Base-by-base conservation (phyloP, 805 yeast species). In the Wickerhamiella shivajii region DNA sequence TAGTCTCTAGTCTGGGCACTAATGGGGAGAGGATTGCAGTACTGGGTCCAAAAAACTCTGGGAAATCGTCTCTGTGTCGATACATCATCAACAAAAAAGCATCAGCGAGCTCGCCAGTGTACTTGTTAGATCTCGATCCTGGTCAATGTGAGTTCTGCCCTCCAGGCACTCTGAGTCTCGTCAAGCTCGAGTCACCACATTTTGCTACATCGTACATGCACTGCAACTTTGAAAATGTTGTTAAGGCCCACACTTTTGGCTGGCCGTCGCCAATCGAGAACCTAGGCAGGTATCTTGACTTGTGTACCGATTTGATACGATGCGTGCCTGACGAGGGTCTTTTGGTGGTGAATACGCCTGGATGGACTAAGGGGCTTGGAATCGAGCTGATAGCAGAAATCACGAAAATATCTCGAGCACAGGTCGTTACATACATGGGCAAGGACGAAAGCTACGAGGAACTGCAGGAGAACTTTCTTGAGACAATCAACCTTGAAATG, bases 281-380 rank as follows among this genome's bases (percentile, higher is more conserved):
- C 19, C 93, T 94, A 0, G 43, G 48, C 1, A 52, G 64, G 25
- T 84, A 79, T 46, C 40, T 69, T 4, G 37, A 46, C 0, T 53
- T 66, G 12, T 55, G 71, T 3, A 47, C 52, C 22, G 49, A 60
- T 3, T 52, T 80, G 13, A 49, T 67, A 6, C 43, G 47, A 2
- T 48, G 49, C 10, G 67, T 55, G 16, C 16, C 22, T 5, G 16
- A 8, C 2, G 44, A 33, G 6, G 31, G 38, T 14, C 65, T 59
- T 11, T 53, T 83, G 3, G 51, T 84, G 1, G 63, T 85, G 3
- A 84, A 84, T 46, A 69, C 85, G 1, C 87, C 95, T 0, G 94
- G 94, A 0, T 84, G 94, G 94, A 68, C 83, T 19, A 79, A 78
- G 52, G 96, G 95, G 0, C 72, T 71, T 41, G 96, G 96, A 0